These are phyloP conservation scores for Metschnikowia sp. DNA, from an alignment of 805 yeast species.

Conservation along the genomic window DNA sequence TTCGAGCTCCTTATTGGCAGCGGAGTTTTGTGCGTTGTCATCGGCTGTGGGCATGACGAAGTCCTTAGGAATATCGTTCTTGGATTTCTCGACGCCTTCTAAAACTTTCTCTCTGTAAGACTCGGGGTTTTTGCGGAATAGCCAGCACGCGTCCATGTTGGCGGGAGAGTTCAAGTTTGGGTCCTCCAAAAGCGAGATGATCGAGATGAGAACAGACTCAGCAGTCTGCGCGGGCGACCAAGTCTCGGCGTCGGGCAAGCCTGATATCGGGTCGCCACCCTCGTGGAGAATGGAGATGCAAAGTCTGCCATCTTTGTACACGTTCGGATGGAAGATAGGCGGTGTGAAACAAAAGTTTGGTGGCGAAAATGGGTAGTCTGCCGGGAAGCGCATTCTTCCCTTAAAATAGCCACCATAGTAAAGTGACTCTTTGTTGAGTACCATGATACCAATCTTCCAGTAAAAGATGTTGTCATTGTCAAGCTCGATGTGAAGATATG, in stretches of 20 bases:
- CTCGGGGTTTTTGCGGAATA: slow-evolving; percentile 78
- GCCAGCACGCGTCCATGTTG: slow-evolving; percentile 92
- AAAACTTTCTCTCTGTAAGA: slow-evolving; percentile 71
- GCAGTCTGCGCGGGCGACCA: slow-evolving; percentile 95
- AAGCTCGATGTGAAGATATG: slow-evolving; percentile 60
- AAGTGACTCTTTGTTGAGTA: slow-evolving; percentile 80
- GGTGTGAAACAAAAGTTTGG: slow-evolving; percentile 92
- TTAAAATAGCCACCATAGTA: slow-evolving; percentile 93
- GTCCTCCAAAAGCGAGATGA: slow-evolving; percentile 86
- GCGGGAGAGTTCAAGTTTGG: slow-evolving; percentile 95
- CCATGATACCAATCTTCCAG: slow-evolving; percentile 91
- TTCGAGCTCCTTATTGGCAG: slow-evolving; percentile 38
- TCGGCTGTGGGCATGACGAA: slow-evolving; percentile 76
- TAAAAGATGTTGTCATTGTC: slow-evolving; percentile 55
- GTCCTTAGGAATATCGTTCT: slow-evolving; percentile 82
- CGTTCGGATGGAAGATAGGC: slow-evolving; percentile 92
- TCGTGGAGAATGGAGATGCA: slow-evolving; percentile 92
- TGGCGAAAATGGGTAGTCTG: slow-evolving; percentile 87
- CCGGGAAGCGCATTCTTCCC: slow-evolving; percentile 91
- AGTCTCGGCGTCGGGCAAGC: slow-evolving; percentile 89
- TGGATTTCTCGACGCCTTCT: slow-evolving; percentile 79
- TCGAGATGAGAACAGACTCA: slow-evolving; percentile 84
- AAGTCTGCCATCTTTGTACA: slow-evolving; percentile 86
- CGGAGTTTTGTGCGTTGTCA: slow-evolving; percentile 36
- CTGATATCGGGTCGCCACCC: slow-evolving; percentile 85